Evolutionary conservation across 2,329 filamentous ascomycete species (phyloP), one percentile per base, ranked within the genome.

Genomic region (Onygena corvina): DNA sequence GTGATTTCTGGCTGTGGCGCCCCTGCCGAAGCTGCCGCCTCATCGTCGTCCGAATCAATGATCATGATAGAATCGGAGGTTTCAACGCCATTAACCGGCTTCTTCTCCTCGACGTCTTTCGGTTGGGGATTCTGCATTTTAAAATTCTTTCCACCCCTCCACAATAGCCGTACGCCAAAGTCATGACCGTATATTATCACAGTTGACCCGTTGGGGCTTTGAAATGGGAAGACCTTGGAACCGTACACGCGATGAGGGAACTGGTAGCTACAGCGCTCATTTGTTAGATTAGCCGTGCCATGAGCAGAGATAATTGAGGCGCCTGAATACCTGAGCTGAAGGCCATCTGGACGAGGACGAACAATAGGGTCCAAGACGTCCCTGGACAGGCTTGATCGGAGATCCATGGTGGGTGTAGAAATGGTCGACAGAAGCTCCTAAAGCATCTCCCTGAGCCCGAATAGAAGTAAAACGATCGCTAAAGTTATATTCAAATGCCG

Each of bases 121-220:
- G 48, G 47, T 45, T 53, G 45, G 35, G 54, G 51, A 3, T 56
- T 44, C 30, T 59, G 50, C 53, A 64, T 59, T 29, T 71, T 71
- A 49, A 76, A 69, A 1, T 66, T 64, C 25, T 67, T 69, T 3
- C 79, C 79, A 36, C 77, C 77, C 62, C 76, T 70, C 79, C 79
- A 83, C 25, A 79, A 56, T 45, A 82, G 64, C 50, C 73, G 72
- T 18, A 83, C 56, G 3, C 79, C 80, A 35, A 67, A 69, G 35
- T 76, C 73, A 54, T 80, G 74, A 42, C 74, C 79, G 56, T 79
- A 80, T 9, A 82, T 58, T 38, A 81, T 67, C 51, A 83, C 68
- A 2, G 74, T 76, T 2, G 79, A 81, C 59, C 77, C 77, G 61
- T 81, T 81, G 18, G 76, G 73, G 16, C 77, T 69, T 53, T 70